These are phyloP conservation scores for Kluyveromyces sp. DNA, from an alignment of 1,139 yeast species.

Conservation along the genomic window DNA sequence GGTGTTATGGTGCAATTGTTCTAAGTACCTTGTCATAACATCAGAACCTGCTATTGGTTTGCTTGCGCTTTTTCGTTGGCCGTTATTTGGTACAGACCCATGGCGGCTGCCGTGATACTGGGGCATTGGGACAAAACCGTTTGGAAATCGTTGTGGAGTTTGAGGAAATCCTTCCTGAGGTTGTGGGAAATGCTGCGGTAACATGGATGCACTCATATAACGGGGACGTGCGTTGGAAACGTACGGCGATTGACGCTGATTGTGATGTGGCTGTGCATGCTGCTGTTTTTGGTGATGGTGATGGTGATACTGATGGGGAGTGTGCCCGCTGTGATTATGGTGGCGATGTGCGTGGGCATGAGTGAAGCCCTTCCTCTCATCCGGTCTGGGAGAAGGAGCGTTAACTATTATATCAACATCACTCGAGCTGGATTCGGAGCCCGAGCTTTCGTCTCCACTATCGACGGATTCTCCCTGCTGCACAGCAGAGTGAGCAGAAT, in stretches of 20 bases:
- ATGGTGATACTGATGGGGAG: not conserved
- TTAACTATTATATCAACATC: constrained; percentile 24
- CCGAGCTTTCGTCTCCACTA: not conserved
- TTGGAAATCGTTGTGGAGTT: constrained; percentile 1
- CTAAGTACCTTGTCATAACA: constrained; percentile 71
- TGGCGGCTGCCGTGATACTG: not conserved
- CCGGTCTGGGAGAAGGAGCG: constrained; percentile 2
- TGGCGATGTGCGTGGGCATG: not conserved
- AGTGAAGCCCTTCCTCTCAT: not conserved
- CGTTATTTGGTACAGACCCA: constrained; percentile 6
- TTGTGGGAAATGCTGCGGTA: not conserved
- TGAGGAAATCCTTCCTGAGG: not conserved
- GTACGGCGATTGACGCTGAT: not conserved
- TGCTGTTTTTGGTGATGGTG: not conserved
- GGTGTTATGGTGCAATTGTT: constrained; percentile 59
- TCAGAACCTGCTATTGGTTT: constrained; percentile 56
- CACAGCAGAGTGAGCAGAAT: not conserved
- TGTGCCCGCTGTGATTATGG: not conserved
- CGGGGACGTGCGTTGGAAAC: not conserved
- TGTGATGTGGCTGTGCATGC: too few relatives aligned
- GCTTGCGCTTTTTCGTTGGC: constrained; percentile 14
- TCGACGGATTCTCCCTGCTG: not conserved
- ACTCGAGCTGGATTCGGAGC: constrained; percentile 14
- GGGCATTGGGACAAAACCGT: not conserved
- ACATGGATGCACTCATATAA: not conserved